These are phyloP conservation scores for Tirmania nivea DNA, from an alignment of 495 filamentous ascomycete species.

Conservation along the genomic window DNA sequence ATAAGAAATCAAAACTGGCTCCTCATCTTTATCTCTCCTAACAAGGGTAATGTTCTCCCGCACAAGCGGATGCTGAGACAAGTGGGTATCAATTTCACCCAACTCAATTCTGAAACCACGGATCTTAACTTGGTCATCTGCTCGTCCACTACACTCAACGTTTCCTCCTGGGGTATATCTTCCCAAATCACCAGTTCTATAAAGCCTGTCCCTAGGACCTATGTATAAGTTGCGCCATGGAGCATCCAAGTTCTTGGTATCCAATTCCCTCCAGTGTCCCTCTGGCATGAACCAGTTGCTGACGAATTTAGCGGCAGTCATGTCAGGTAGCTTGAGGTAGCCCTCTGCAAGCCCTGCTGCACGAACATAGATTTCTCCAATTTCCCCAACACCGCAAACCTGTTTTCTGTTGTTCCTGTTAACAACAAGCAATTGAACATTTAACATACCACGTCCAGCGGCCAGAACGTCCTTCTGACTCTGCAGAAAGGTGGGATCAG, in stretches of 20 bases:
- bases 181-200: conserved; percentile 65
- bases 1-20: conserved; percentile 75
- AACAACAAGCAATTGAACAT: conserved; percentile 84
- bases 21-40: conserved; percentile 70
- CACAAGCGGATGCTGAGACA: conserved; percentile 56
- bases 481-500: conserved; percentile 47
- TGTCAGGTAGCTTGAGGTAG: conserved; percentile 47
- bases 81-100: conserved; percentile 73
- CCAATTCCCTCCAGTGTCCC: conserved; percentile 43
- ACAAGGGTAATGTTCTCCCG: conserved; percentile 77
- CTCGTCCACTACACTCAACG: conserved; percentile 54
- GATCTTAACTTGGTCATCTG: conserved; percentile 86
- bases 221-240: conserved; percentile 63
- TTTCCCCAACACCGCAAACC: conserved; percentile 60
- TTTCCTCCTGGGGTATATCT: conserved; percentile 51
- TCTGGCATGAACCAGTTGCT: conserved; percentile 74
- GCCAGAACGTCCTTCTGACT: conserved; percentile 61
- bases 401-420: conserved; percentile 50
- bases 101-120: conserved; percentile 90
- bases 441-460: conserved; percentile 71
- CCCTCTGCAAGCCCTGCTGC: conserved; percentile 79
- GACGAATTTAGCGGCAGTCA: conserved; percentile 65
- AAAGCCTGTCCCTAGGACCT: conserved; percentile 70
- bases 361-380: conserved; percentile 73
- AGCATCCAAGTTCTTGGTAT: conserved; percentile 33